phyloP scores from a whole-genome alignment of 2,329 filamentous ascomycete genomes.

The Penicillium brevicompactum region DNA sequence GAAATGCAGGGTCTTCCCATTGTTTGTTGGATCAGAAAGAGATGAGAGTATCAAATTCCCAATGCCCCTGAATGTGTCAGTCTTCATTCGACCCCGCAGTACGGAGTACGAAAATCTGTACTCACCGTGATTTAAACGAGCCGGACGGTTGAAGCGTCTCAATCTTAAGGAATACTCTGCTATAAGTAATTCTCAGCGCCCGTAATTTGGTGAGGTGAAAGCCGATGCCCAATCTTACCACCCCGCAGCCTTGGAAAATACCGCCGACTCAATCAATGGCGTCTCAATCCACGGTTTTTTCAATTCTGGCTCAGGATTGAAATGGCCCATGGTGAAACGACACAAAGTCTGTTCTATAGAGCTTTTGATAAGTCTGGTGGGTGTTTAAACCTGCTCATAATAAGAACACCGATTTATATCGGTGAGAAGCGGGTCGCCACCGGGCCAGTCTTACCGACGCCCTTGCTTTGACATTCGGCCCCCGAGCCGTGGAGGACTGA shows the following conservation, averaged over 20 bases:
- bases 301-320: not conserved
- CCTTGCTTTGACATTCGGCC: not conserved
- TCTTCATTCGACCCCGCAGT: not conserved
- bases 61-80: constrained; percentile 30
- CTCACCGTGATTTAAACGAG: constrained; percentile 73
- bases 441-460: not conserved
- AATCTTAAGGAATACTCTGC: constrained; percentile 79
- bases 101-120: not conserved
- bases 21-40: constrained; percentile 26
- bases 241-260: constrained; percentile 41
- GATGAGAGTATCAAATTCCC: constrained; percentile 39
- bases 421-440: too few species aligned
- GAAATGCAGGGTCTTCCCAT: constrained; percentile 59
- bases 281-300: constrained; percentile 44
- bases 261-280: constrained; percentile 39
- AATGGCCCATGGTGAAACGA: not conserved
- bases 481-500: too few species aligned
- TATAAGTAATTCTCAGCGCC: constrained; percentile 14
- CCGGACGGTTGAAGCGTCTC: constrained; percentile 79
- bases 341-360: not conserved
- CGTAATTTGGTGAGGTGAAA: not conserved
- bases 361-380: not conserved
- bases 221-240: constrained; percentile 30
- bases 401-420: not conserved
- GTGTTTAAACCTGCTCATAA: not conserved